A percentile compares a stretch with the other conserved stretches of the same genome.
Evolutionary conservation across 2,329 filamentous ascomycete genomes (phyloP).

Genomic region (Penicillium frequentans): DNA sequence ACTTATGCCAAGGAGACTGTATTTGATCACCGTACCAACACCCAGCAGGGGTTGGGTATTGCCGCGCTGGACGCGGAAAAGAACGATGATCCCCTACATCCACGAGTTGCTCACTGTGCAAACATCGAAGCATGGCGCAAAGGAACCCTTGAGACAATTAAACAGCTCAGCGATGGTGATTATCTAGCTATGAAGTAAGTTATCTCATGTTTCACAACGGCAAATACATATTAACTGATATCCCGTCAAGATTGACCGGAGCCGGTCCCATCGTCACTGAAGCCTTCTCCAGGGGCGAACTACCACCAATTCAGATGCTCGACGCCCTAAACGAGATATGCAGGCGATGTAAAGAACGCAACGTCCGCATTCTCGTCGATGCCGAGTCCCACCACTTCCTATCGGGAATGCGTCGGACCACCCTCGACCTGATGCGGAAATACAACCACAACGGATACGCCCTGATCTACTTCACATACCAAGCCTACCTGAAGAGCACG

Average conservation of each 20-base stretch:
- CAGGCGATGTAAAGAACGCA: slow-evolving; percentile 52
- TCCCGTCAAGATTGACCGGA: slow-evolving; percentile 63
- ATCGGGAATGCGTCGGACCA: slow-evolving; percentile 78
- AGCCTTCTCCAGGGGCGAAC: slow-evolving; percentile 61
- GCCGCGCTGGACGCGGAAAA: slow-evolving; percentile 13
- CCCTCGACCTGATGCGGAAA: slow-evolving; percentile 70
- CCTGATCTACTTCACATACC: slow-evolving; percentile 77
- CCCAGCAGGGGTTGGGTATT: slow-evolving; percentile 19
- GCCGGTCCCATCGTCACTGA: slow-evolving; percentile 70
- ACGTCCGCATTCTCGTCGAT: slow-evolving; percentile 76
- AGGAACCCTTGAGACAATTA: slow-evolving; percentile 72
- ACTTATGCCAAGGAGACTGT: slow-evolving; percentile 83
- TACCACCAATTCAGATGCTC: slow-evolving; percentile 65
- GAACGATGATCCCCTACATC: slow-evolving; percentile 3
- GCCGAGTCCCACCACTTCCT: slow-evolving; percentile 82
- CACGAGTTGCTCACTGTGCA: slow-evolving; percentile 16
- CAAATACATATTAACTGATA: background rate
- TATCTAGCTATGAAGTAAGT: slow-evolving; percentile 64
- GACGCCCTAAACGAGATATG: slow-evolving; percentile 74
- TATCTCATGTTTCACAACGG: background rate
- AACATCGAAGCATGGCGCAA: slow-evolving; percentile 62
- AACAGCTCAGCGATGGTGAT: slow-evolving; percentile 49
- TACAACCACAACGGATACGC: slow-evolving; percentile 69
- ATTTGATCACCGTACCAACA: slow-evolving; percentile 43
- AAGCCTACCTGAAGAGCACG: slow-evolving; percentile 70